A percentile compares a stretch with the other conserved stretches of the same genome.
phyloP scores from a whole-genome alignment of 2,329 filamentous ascomycete species.

The Escovopsis sp. region DNA sequence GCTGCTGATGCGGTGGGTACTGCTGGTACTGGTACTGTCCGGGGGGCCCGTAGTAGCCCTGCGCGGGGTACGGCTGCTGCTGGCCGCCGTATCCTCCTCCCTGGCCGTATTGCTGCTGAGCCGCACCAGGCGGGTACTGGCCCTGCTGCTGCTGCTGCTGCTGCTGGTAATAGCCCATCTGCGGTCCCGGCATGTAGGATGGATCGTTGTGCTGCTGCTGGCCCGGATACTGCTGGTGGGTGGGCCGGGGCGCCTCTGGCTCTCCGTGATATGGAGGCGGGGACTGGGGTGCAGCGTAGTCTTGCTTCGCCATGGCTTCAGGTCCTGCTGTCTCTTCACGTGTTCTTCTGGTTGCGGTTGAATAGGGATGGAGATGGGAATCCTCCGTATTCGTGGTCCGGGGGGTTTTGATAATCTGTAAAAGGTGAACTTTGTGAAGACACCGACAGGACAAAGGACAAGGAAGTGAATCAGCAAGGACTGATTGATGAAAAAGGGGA shows the following conservation, averaged over 20 bases:
- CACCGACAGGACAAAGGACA: no score
- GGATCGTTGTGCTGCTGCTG: conserved; percentile 24
- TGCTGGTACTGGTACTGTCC: conserved; percentile 15
- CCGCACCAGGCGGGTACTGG: conserved; percentile 18
- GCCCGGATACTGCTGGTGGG: conserved; percentile 20
- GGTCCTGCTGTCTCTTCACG: no score
- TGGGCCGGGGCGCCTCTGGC: conserved; percentile 24
- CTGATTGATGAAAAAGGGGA: no score
- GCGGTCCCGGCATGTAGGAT: conserved; percentile 26
- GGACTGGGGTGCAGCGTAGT: conserved; percentile 8
- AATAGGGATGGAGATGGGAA: no score
- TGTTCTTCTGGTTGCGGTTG: no score
- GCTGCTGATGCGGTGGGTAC: no score
- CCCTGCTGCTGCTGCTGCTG: conserved; percentile 23
- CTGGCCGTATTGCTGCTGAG: conserved; percentile 17
- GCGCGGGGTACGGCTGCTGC: conserved; percentile 13
- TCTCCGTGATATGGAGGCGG: conserved; percentile 33
- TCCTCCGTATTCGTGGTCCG: no score
- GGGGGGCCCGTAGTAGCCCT: conserved; percentile 21
- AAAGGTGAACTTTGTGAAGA: no score
- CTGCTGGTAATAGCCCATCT: conserved; percentile 30
- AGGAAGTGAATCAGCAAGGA: no score
- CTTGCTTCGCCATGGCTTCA: conserved; percentile 27
- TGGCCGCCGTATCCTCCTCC: conserved; percentile 12
- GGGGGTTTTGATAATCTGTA: no score